phyloP scores from a whole-genome alignment of 2,329 filamentous ascomycete species.

The Xylaria polymorpha region DNA sequence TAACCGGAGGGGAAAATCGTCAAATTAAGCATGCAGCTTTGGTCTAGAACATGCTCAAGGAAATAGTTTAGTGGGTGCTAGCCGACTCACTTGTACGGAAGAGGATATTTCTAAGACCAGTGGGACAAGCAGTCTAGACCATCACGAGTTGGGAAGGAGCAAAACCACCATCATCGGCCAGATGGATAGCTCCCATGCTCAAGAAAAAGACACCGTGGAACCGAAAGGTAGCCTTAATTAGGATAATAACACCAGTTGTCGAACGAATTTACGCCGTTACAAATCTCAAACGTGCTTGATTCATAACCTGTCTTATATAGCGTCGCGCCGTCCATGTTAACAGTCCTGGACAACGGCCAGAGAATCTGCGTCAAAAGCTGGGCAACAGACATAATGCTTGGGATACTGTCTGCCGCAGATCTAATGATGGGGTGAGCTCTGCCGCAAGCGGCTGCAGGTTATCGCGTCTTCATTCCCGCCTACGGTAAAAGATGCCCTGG shows the following conservation, averaged over 20 bases:
- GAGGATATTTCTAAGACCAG: neutral
- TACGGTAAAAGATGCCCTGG: neutral
- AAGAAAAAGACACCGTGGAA: neutral
- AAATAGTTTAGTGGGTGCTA: too few relatives aligned
- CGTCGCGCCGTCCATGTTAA: neutral
- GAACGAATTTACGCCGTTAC: neutral
- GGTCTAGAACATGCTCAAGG: too few relatives aligned
- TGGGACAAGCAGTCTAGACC: neutral
- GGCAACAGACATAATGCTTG: neutral
- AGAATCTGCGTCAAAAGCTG: neutral
- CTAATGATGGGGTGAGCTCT: conserved; percentile 4
- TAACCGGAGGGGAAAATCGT: neutral
- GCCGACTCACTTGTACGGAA: neutral
- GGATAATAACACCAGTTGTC: neutral
- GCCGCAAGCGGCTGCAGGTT: neutral
- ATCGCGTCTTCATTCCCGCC: conserved; percentile 2
- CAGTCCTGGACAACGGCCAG: neutral
- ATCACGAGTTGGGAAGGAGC: neutral
- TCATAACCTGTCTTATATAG: neutral
- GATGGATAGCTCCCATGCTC: conserved; percentile 9
- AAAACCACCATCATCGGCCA: neutral
- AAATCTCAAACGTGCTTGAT: neutral
- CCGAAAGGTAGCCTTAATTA: conserved; percentile 7
- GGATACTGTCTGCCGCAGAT: neutral
- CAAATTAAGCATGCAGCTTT: neutral